Evolutionary conservation across 768 basidiomycete genomes (phyloP).

Genomic region (Termitomyces sp.): DNA sequence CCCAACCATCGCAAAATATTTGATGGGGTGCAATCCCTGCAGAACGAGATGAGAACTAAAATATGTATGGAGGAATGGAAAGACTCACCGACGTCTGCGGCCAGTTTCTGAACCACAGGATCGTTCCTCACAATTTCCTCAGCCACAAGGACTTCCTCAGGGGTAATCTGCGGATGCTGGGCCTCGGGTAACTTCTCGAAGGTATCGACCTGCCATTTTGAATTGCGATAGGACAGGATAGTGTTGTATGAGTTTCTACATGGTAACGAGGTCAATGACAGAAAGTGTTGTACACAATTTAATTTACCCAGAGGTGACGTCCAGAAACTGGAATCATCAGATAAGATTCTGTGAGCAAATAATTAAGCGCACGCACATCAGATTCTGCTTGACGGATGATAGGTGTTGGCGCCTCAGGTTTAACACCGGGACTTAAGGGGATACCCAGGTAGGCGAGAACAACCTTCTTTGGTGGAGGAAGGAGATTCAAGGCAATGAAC

Average conservation of each 20-base stretch:
- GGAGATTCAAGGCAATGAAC: conserved; percentile 65
- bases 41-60: background rate
- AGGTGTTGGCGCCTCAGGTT: too few species aligned
- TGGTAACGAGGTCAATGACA: conserved; percentile 11
- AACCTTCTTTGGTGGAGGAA: conserved; percentile 71
- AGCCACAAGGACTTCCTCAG: conserved; percentile 75
- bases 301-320: conserved; percentile 15
- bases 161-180: conserved; percentile 78
- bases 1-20: conserved; percentile 84
- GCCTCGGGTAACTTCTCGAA: conserved; percentile 61
- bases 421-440: too few species aligned
- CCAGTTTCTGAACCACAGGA: too few species aligned
- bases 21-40: conserved; percentile 70
- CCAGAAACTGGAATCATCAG: too few species aligned
- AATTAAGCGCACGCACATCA: too few species aligned
- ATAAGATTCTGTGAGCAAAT: too few species aligned
- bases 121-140: too few species aligned
- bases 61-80: background rate
- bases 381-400: too few species aligned
- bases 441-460: conserved; percentile 66
- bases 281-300: background rate
- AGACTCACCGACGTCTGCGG: conserved; percentile 70
- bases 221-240: conserved; percentile 47
- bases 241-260: conserved; percentile 52
- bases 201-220: conserved; percentile 61